Conservation (phyloP, 139 green algal genomes). For the Astrephomene gubernaculifera region DNA sequence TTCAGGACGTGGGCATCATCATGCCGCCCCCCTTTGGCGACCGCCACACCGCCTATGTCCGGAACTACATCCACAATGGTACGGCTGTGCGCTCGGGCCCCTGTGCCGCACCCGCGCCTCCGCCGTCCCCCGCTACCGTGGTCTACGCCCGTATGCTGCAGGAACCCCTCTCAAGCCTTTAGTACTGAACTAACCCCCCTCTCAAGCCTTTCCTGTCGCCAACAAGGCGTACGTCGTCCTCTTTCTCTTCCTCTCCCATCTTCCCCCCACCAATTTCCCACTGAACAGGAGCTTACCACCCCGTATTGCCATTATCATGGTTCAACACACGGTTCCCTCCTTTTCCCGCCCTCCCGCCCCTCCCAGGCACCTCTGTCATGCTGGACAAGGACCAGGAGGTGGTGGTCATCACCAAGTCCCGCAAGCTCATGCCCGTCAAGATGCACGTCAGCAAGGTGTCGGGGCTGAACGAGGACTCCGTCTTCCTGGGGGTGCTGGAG, state of each 20-base stretch:
- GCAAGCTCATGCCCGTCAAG: not conserved
- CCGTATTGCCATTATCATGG: too few relatives aligned
- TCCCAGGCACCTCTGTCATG: not conserved
- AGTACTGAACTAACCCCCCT: too few relatives aligned
- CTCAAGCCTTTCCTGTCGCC: too few relatives aligned
- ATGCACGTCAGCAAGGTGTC: conserved; percentile 14
- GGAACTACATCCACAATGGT: conserved; percentile 20
- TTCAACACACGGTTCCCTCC: too few relatives aligned
- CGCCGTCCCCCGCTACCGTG: too few relatives aligned
- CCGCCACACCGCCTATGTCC: conserved; percentile 19
- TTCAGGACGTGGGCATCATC: conserved; percentile 16
- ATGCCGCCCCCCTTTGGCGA: conserved; percentile 20
- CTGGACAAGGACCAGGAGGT: not conserved
- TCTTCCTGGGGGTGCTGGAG: conserved; percentile 48
- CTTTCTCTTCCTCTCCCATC: too few relatives aligned
- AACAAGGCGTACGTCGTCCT: too few relatives aligned
- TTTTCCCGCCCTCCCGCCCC: not conserved
- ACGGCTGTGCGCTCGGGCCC: not conserved
- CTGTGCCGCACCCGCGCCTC: too few relatives aligned
- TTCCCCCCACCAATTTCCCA: too few relatives aligned
- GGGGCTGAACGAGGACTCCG: conserved; percentile 34
- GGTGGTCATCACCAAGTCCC: not conserved
- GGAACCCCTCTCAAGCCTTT: too few relatives aligned
- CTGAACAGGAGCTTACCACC: too few relatives aligned
- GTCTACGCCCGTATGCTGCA: too few relatives aligned